Evolutionary conservation across 2,329 filamentous ascomycete genomes (phyloP), one percentile per base, ranked within the genome.

Genomic region (Beauveria brongniartii): DNA sequence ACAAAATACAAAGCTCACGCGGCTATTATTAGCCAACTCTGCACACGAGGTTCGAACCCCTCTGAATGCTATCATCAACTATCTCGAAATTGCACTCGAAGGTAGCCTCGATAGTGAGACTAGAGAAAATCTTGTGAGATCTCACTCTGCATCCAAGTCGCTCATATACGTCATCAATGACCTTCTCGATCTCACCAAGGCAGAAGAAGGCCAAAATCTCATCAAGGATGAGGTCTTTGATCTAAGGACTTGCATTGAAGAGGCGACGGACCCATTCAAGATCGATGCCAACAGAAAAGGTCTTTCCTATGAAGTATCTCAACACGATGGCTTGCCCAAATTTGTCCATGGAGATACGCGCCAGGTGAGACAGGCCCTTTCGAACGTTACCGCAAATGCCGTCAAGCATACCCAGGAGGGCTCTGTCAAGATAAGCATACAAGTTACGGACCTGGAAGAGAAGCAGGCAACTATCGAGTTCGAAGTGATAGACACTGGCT

Each of bases 91-190:
- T 65, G 92, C 92, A 0, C 75, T 96, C 1, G 92, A 96, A 73
- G 91, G 91, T 0, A 77, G 80, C 0, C 77, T 96, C 3, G 92
- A 96, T 64, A 77, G 84, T 18, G 92, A 96, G 69, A 96, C 90
- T 0, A 80, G 92, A 22, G 92, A 96, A 5, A 95, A 94, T 63
- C 77, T 96, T 6, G 82, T 88, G 0, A 88, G 86, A 66, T 96
- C 92, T 1, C 90, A 96, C 70, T 95, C 91, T 0, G 92, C 92
- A 4, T 96, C 92, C 0, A 96, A 96, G 69, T 95, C 91, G 0
- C 77, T 96, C 28, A 93, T 96, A 5, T 96, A 95, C 70, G 91
- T 96, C 10, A 96, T 96, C 75, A 96, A 96, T 65, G 92, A 96
- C 70, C 78, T 96, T 1, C 78, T 96, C 0, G 92, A 96, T 69